A percentile compares a stretch with the other conserved stretches of the same genome.
Evolutionary conservation across 345 rosid genomes (phyloP).

Genomic region (Tarenaya hassleriana): DNA sequence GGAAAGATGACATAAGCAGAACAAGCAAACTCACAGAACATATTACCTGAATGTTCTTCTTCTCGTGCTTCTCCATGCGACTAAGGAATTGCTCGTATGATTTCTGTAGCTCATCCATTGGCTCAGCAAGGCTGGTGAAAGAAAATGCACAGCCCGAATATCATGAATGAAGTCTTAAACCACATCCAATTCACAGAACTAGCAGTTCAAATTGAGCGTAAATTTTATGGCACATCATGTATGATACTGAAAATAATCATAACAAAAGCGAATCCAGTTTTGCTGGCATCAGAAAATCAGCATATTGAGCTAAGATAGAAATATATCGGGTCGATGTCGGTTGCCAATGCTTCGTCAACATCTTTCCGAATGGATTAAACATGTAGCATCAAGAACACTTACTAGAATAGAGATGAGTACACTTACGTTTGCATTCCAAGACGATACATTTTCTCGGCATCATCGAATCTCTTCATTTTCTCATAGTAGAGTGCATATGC

Average conservation of each 20-base stretch:
- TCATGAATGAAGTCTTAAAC: not conserved
- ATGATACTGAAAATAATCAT: constrained; percentile 4
- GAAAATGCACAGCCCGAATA: constrained; percentile 8
- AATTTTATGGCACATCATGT: constrained; percentile 6
- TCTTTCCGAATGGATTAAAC: not conserved
- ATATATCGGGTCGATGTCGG: not conserved
- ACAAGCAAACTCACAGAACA: constrained; percentile 14
- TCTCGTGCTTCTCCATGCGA: constrained; percentile 62
- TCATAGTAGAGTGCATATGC: constrained; percentile 88
- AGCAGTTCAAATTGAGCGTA: not conserved
- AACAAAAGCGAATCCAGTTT: not conserved
- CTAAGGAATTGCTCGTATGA: constrained; percentile 73
- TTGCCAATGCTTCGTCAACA: not conserved
- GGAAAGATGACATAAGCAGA: constrained; percentile 5
- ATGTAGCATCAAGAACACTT: not conserved
- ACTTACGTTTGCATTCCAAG: constrained; percentile 82
- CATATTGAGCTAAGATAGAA: not conserved
- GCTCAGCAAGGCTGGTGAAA: constrained; percentile 77
- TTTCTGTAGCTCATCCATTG: constrained; percentile 71
- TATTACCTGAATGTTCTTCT: constrained; percentile 55
- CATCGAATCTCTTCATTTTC: constrained; percentile 73
- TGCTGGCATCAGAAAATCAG: not conserved
- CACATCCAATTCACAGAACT: not conserved
- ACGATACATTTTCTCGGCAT: constrained; percentile 85
- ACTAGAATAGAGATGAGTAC: not conserved